phyloP scores from a whole-genome alignment of 2,329 filamentous ascomycete genomes.

The Calonectria naviculata region DNA sequence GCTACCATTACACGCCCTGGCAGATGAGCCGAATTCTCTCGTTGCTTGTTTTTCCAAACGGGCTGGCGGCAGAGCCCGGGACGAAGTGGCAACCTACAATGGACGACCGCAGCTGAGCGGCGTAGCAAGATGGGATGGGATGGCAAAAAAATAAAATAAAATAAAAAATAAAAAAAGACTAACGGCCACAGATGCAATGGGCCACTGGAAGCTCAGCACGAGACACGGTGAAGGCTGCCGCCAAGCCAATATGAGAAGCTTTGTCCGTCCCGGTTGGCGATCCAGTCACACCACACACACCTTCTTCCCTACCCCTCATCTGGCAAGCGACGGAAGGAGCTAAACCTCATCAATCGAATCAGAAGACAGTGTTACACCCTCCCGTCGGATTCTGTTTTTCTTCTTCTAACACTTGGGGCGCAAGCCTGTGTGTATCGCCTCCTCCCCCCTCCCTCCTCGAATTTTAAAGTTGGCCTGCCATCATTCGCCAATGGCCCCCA shows the following conservation, averaged over 20 bases:
- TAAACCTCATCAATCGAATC: conserved; percentile 19
- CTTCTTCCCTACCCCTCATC: conserved; percentile 17
- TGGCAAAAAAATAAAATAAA: background rate
- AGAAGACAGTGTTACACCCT: conserved; percentile 12
- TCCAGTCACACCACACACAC: conserved; percentile 6
- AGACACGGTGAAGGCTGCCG: background rate
- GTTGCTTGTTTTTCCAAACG: background rate
- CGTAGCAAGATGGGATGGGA: background rate
- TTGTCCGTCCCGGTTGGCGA: background rate
- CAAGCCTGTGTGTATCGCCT: background rate
- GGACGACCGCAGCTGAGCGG: background rate
- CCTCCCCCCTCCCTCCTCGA: background rate
- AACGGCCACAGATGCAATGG: background rate
- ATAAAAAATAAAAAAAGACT: background rate
- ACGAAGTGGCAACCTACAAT: background rate
- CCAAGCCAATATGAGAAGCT: conserved; percentile 1
- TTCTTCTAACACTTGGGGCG: background rate
- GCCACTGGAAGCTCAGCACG: background rate
- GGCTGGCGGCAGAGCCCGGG: background rate
- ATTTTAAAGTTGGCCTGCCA: conserved; percentile 34
- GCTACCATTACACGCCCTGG: conserved; percentile 9
- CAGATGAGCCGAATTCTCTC: background rate
- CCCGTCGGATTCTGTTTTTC: background rate
- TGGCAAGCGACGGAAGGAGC: conserved; percentile 21
- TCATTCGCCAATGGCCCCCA: conserved; percentile 26